Evolutionary conservation across 2,329 filamentous ascomycete species (phyloP).

Genomic region (Fusarium armeniacum): DNA sequence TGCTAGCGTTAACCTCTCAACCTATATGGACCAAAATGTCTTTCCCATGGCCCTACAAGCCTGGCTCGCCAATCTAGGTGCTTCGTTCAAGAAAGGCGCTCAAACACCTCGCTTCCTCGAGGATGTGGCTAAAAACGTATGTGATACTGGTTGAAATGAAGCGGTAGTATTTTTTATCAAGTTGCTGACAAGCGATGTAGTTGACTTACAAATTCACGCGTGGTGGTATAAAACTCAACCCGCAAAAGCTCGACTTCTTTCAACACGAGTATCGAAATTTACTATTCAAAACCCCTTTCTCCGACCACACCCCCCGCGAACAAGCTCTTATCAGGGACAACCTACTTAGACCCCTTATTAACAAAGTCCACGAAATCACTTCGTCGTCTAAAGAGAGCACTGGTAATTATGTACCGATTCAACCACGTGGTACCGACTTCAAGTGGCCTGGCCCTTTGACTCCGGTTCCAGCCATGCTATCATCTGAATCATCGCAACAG

Average conservation of each 20-base stretch:
- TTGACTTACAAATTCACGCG: conserved; percentile 91
- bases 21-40: conserved; percentile 63
- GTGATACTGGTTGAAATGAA: conserved; percentile 38
- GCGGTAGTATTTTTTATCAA: background rate
- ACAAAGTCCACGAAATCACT: conserved; percentile 48
- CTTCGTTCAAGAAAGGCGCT: conserved; percentile 50
- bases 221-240: conserved; percentile 86
- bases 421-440: conserved; percentile 40
- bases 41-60: conserved; percentile 73
- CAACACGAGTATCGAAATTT: conserved; percentile 74
- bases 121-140: conserved; percentile 77
- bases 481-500: conserved; percentile 24
- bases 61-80: conserved; percentile 81
- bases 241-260: conserved; percentile 84
- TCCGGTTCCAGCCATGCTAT: conserved; percentile 49
- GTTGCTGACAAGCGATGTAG: conserved; percentile 57
- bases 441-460: conserved; percentile 47
- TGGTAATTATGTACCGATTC: conserved; percentile 26
- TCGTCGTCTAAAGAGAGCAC: conserved; percentile 10
- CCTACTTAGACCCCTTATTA: conserved; percentile 46
- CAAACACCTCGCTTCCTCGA: conserved; percentile 65
- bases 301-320: conserved; percentile 44
- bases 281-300: conserved; percentile 49
- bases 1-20: conserved; percentile 62
- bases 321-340: conserved; percentile 35